Evolutionary conservation across 1,284 basidiomycete genomes (phyloP).

Genomic region (Chondrostereum purpureum): DNA sequence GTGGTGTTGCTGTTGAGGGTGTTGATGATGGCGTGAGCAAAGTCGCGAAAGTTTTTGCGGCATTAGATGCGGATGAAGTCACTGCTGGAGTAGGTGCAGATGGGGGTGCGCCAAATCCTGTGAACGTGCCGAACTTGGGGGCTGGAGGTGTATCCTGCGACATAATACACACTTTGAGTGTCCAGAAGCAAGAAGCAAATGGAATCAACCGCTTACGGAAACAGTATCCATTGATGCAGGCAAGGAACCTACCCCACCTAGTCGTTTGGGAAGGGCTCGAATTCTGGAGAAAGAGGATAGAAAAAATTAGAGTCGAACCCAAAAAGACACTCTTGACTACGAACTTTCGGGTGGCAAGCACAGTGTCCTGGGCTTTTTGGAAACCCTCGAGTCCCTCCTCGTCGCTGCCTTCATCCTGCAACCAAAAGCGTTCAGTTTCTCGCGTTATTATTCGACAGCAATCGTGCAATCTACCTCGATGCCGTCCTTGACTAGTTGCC

Average conservation of each 20-base stretch:
- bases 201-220: too few relatives aligned
- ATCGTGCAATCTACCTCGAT: slow-evolving; percentile 23
- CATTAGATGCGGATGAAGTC: slow-evolving; percentile 28
- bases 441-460: not conserved
- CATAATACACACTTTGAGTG: too few relatives aligned
- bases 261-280: slow-evolving; percentile 49
- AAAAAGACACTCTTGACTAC: slow-evolving; percentile 19
- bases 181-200: slow-evolving; percentile 3
- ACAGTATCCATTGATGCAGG: not conserved
- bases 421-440: not conserved
- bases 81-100: slow-evolving; percentile 15
- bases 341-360: slow-evolving; percentile 46
- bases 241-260: slow-evolving; percentile 8
- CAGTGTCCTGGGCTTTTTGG: slow-evolving; percentile 48
- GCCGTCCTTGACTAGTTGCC: slow-evolving; percentile 61
- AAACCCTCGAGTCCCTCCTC: slow-evolving; percentile 34
- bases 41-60: slow-evolving; percentile 36
- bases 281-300: slow-evolving; percentile 35
- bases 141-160: slow-evolving; percentile 8
- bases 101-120: slow-evolving; percentile 8
- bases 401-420: slow-evolving; percentile 26
- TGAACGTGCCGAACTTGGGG: slow-evolving; percentile 7
- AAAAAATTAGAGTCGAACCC: slow-evolving; percentile 11
- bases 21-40: slow-evolving; percentile 25
- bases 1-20: slow-evolving; percentile 10